Percentiles rank a stretch among this genome's conserved stretches.
These are phyloP conservation scores for Macaranga tanarius DNA, from an alignment of 441 rosid species.

Conservation along the genomic window DNA sequence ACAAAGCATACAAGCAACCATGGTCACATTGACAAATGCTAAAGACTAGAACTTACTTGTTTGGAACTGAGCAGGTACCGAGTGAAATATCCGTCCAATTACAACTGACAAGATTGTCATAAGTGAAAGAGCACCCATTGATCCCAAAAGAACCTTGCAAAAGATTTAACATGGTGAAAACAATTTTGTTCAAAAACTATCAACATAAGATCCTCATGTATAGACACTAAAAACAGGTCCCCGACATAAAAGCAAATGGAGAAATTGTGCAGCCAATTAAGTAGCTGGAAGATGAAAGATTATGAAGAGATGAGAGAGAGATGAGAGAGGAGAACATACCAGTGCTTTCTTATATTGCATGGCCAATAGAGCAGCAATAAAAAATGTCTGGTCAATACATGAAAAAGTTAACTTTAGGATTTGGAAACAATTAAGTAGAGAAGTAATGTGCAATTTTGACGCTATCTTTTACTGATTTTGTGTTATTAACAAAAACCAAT, in stretches of 20 bases:
- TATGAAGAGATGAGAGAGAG: too few species aligned
- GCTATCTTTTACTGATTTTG: background rate
- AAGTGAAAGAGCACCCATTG: constrained; percentile 94
- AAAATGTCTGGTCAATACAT: constrained; percentile 70
- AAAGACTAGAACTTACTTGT: constrained; percentile 59
- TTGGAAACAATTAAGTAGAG: constrained; percentile 1
- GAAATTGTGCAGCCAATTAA: background rate
- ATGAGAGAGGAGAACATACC: constrained; percentile 52
- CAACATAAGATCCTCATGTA: background rate
- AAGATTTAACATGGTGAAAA: constrained; percentile 28
- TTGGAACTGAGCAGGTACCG: constrained; percentile 93
- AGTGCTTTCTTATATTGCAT: constrained; percentile 94
- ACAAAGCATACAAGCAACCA: constrained; percentile 7
- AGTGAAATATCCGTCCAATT: constrained; percentile 82
- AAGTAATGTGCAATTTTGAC: background rate
- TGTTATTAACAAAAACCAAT: background rate
- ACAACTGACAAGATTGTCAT: constrained; percentile 89
- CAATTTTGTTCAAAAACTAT: constrained; percentile 6
- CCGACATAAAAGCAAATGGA: background rate
- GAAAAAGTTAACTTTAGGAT: constrained; percentile 19
- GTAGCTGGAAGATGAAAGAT: background rate
- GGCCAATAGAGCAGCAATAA: constrained; percentile 93
- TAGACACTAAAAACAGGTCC: background rate
- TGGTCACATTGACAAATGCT: constrained; percentile 9
- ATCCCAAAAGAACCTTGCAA: constrained; percentile 92